These are phyloP conservation scores for Hortaea sp. DNA, from an alignment of 2,329 filamentous ascomycete species.

Conservation along the genomic window DNA sequence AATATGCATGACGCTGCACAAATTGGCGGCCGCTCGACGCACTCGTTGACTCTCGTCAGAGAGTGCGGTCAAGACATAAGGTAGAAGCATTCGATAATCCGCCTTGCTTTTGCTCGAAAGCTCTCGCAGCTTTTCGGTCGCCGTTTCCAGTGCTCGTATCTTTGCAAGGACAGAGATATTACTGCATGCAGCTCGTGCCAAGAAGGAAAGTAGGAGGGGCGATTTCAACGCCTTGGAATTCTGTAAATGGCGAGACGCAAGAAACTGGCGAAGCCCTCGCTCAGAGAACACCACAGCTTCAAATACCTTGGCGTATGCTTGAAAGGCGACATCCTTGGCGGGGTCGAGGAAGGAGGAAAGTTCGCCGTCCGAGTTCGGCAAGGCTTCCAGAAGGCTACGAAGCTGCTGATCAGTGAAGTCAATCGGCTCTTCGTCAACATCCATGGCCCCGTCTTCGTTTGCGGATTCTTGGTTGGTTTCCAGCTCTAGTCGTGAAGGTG, in stretches of 20 bases:
- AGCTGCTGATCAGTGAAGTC: neutral
- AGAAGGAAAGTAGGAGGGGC: slow-evolving; percentile 2
- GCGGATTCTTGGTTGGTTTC: neutral
- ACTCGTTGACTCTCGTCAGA: slow-evolving; percentile 59
- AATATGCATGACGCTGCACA: slow-evolving; percentile 1
- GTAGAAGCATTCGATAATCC: slow-evolving; percentile 69
- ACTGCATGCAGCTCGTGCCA: slow-evolving; percentile 8
- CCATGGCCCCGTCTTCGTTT: neutral
- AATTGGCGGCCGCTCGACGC: slow-evolving; percentile 40
- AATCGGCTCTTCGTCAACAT: neutral
- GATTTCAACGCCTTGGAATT: neutral
- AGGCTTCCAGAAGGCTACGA: neutral
- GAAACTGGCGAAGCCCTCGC: slow-evolving; percentile 2
- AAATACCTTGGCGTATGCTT: slow-evolving; percentile 5
- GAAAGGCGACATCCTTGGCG: slow-evolving; percentile 2
- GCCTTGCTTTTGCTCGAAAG: neutral
- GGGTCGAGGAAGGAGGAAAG: slow-evolving; percentile 6
- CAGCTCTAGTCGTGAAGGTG: no score
- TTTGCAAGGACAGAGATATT: neutral
- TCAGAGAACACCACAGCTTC: slow-evolving; percentile 3
- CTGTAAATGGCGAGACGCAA: slow-evolving; percentile 2
- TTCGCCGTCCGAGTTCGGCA: neutral
- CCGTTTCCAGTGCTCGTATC: neutral
- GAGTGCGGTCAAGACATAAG: slow-evolving; percentile 67
- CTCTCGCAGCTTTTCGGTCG: neutral